These are phyloP conservation scores for Venturia nashicola DNA, from an alignment of 2,329 filamentous ascomycete genomes.

Conservation along the genomic window DNA sequence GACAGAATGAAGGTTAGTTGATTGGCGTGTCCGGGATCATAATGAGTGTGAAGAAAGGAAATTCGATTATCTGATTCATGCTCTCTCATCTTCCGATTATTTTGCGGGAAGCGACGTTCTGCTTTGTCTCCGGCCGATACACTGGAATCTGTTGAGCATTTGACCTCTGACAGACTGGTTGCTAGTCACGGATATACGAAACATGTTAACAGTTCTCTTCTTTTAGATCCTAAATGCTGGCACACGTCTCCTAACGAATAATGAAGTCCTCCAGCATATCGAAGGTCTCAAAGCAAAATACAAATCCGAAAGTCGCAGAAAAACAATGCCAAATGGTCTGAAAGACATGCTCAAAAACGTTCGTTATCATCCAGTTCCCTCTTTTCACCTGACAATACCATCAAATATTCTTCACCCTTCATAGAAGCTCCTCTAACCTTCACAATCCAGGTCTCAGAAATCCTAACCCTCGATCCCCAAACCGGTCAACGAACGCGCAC, in stretches of 20 bases:
- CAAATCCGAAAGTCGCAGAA: not conserved
- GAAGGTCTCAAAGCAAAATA: constrained; percentile 14
- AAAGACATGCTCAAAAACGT: constrained; percentile 1
- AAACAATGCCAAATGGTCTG: not conserved
- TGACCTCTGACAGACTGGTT: not conserved
- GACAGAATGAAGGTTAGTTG: not conserved
- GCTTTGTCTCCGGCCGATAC: not conserved
- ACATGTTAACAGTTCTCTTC: not conserved
- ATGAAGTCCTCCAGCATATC: constrained; percentile 31
- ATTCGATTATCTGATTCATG: not conserved
- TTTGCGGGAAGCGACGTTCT: not conserved
- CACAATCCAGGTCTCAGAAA: not conserved
- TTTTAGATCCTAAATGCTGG: constrained; percentile 31
- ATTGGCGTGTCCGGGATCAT: not conserved
- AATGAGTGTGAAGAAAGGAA: not conserved
- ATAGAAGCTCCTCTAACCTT: not conserved
- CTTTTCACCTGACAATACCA: too few species aligned
- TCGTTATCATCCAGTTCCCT: not conserved
- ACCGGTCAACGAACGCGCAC: not conserved
- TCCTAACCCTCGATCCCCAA: not conserved
- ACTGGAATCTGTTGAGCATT: not conserved
- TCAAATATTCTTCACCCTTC: not conserved
- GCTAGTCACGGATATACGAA: not conserved
- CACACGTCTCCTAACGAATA: constrained; percentile 30
- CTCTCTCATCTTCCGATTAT: not conserved